A percentile compares a stretch with the other conserved stretches of the same genome.
phyloP scores from a whole-genome alignment of 805 yeast species.

The Wickerhamomyces bisporus region DNA sequence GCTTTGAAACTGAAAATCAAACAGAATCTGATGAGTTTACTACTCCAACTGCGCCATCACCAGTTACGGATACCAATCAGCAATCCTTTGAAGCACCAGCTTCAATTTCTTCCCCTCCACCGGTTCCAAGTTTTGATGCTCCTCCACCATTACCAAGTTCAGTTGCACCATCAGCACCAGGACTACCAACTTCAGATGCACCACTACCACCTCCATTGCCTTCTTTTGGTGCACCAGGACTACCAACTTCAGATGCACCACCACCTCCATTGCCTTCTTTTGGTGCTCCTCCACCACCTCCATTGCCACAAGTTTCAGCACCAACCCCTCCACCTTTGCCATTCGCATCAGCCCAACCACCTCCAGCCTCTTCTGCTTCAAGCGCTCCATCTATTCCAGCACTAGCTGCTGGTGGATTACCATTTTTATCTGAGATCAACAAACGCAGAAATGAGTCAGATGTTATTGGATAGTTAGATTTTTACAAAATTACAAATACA shows the following conservation, averaged over 20 bases:
- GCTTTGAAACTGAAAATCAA: neutral
- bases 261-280: slow-evolving; percentile 22
- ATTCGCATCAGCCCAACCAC: slow-evolving; percentile 27
- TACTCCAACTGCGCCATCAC: slow-evolving; percentile 24
- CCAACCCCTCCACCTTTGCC: slow-evolving; percentile 24
- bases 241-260: slow-evolving; percentile 22
- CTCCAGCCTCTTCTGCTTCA: slow-evolving; percentile 18
- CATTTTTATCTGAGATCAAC: slow-evolving; percentile 46
- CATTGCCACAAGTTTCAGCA: slow-evolving; percentile 19
- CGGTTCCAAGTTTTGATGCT: slow-evolving; percentile 21
- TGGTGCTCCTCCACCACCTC: slow-evolving; percentile 4
- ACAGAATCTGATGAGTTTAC: slow-evolving; percentile 9
- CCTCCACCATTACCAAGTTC: slow-evolving; percentile 33
- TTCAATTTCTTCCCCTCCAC: slow-evolving; percentile 23
- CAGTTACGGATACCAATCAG: slow-evolving; percentile 20
- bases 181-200: slow-evolving; percentile 21
- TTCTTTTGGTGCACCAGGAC: neutral
- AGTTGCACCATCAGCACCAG: slow-evolving; percentile 21
- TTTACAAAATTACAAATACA: too few relatives aligned
- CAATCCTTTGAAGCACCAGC: slow-evolving; percentile 16
- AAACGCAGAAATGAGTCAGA: slow-evolving; percentile 41
- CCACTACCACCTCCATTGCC: slow-evolving; percentile 26
- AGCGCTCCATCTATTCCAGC: slow-evolving; percentile 12
- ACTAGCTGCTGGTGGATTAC: slow-evolving; percentile 36
- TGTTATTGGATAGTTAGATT: slow-evolving; percentile 33